phyloP scores from a whole-genome alignment of 2,329 filamentous ascomycete genomes.

The Celoporthe dispersa region DNA sequence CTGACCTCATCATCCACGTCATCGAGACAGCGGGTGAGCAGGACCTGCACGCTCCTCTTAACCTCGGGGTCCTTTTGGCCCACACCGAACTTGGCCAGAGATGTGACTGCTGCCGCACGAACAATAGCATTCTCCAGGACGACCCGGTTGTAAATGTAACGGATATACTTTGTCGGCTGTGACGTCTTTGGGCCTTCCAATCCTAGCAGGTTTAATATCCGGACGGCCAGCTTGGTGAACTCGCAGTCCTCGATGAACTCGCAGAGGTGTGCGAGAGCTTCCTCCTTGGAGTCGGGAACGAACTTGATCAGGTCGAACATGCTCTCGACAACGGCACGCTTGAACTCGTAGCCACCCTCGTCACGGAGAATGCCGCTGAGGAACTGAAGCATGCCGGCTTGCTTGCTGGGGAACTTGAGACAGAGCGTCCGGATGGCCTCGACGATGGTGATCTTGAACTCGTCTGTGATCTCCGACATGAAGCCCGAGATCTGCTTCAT shows the following conservation, averaged over 20 bases:
- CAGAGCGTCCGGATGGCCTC: slow-evolving; percentile 96
- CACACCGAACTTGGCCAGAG: slow-evolving; percentile 94
- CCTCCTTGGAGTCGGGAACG: slow-evolving; percentile 82
- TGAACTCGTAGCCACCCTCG: slow-evolving; percentile 98
- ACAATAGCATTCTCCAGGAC: slow-evolving; percentile 97
- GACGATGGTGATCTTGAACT: slow-evolving; percentile 99
- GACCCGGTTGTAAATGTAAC: slow-evolving; percentile 98
- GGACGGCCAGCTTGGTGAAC: slow-evolving; percentile 95
- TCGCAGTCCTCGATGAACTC: slow-evolving; percentile 99
- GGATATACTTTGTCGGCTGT: slow-evolving; percentile 97
- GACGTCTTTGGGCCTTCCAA: slow-evolving; percentile 93
- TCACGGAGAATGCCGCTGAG: slow-evolving; percentile 95
- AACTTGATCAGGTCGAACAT: slow-evolving; percentile 99
- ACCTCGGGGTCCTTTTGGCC: slow-evolving; percentile 96
- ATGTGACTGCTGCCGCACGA: slow-evolving; percentile 91
- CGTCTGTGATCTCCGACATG: slow-evolving; percentile 98
- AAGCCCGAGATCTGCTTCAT: slow-evolving; percentile 99
- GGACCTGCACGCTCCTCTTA: slow-evolving; percentile 91
- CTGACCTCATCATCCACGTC: slow-evolving; percentile 98
- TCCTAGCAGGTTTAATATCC: slow-evolving; percentile 91
- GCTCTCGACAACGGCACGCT: slow-evolving; percentile 95
- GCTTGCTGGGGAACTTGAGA: slow-evolving; percentile 97
- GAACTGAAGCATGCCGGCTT: slow-evolving; percentile 97
- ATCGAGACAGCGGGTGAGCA: slow-evolving; percentile 91
- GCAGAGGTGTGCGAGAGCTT: slow-evolving; percentile 90